Percentiles rank a stretch among this genome's conserved stretches.
These are phyloP conservation scores for Leersia perrieri DNA, from an alignment of 176 grass and related monocot genomes.

Conservation along the genomic window DNA sequence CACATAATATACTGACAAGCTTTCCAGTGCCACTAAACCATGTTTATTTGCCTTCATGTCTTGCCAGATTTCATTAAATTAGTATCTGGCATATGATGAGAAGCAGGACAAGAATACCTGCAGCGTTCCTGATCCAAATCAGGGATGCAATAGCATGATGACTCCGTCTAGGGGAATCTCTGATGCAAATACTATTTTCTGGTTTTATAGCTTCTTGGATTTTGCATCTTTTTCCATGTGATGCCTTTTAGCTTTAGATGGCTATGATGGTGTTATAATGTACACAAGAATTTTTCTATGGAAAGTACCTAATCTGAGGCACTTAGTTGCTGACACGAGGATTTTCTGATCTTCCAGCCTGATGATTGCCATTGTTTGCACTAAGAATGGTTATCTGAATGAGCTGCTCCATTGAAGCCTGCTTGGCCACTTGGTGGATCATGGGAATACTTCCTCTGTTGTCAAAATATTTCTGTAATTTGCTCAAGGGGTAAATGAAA, in stretches of 20 bases:
- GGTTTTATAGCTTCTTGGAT: neutral
- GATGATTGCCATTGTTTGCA: slow-evolving; percentile 15
- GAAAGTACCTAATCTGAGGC: neutral
- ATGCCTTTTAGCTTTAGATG: neutral
- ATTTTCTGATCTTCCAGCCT: neutral
- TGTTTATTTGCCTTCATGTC: neutral
- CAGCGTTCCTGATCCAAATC: neutral
- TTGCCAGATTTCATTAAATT: neutral
- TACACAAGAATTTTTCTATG: neutral
- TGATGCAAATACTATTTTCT: slow-evolving; percentile 12
- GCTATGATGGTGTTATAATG: slow-evolving; percentile 4
- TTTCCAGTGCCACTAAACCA: neutral
- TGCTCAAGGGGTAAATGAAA: neutral
- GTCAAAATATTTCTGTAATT: neutral
- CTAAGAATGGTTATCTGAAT: slow-evolving; percentile 21
- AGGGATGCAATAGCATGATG: slow-evolving; percentile 23
- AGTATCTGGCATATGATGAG: neutral
- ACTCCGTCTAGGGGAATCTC: slow-evolving; percentile 59
- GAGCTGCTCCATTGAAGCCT: neutral
- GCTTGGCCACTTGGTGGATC: neutral
- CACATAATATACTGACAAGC: neutral
- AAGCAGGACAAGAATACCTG: slow-evolving; percentile 43
- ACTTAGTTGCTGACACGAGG: neutral
- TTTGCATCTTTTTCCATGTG: neutral
- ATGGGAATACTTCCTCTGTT: neutral